Evolutionary conservation across 495 filamentous ascomycete genomes (phyloP).

Genomic region (Poronia punctata): DNA sequence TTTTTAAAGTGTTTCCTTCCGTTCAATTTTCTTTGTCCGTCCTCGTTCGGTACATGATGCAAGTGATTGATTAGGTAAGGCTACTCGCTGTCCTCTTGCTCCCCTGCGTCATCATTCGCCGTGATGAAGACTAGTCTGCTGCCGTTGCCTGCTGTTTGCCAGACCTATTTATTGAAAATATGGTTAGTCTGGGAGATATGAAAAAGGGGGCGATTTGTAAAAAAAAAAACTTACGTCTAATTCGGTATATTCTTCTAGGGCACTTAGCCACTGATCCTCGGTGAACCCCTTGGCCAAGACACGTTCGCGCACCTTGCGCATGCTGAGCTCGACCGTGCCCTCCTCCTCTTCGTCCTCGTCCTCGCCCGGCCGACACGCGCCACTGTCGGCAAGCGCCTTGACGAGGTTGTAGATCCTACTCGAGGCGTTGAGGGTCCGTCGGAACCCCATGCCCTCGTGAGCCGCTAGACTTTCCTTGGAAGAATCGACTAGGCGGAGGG

Average conservation of each 20-base stretch:
- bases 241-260: slow-evolving; percentile 82
- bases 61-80: no score
- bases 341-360: slow-evolving; percentile 56
- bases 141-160: slow-evolving; percentile 87
- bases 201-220: background rate
- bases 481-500: slow-evolving; percentile 80
- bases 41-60: background rate
- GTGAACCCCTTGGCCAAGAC: slow-evolving; percentile 96
- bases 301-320: slow-evolving; percentile 78
- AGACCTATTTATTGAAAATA: slow-evolving; percentile 62
- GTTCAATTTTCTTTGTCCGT: background rate
- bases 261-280: slow-evolving; percentile 77
- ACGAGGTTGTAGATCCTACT: slow-evolving; percentile 93
- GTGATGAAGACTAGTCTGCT: slow-evolving; percentile 74
- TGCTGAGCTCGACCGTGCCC: slow-evolving; percentile 63
- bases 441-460: slow-evolving; percentile 47
- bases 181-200: background rate
- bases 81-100: slow-evolving; percentile 22
- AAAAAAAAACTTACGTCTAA: slow-evolving; percentile 66
- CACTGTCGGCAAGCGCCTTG: slow-evolving; percentile 72
- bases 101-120: slow-evolving; percentile 26
- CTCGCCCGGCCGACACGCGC: slow-evolving; percentile 61
- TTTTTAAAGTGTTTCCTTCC: background rate
- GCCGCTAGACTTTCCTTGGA: slow-evolving; percentile 77
- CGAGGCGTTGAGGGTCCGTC: slow-evolving; percentile 69